Conservation (phyloP, 2,329 filamentous ascomycete species). For the Colletotrichum cereale region DNA sequence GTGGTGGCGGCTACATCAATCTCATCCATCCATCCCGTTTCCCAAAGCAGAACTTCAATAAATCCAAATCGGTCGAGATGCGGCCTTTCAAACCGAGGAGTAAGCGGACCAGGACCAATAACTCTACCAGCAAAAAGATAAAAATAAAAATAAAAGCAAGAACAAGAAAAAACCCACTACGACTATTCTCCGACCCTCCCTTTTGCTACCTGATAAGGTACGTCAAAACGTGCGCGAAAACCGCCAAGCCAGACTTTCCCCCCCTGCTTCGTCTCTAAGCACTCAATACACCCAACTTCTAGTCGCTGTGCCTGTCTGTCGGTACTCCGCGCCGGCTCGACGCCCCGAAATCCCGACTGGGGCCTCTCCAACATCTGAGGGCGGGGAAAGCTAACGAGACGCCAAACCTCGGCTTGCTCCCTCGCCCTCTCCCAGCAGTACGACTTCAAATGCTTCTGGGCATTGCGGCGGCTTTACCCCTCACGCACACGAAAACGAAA, state of each 20-base stretch:
- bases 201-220: neutral
- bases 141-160: neutral
- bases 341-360: slow-evolving; percentile 35
- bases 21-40: neutral
- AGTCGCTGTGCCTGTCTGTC: slow-evolving; percentile 15
- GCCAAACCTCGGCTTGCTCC: slow-evolving; percentile 14
- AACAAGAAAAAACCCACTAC: neutral
- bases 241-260: slow-evolving; percentile 5
- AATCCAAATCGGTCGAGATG: neutral
- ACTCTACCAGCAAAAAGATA: slow-evolving; percentile 3
- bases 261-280: neutral
- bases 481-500: neutral
- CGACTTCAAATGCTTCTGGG: slow-evolving; percentile 1
- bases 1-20: neutral
- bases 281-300: neutral
- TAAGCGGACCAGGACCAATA: neutral
- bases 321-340: slow-evolving; percentile 33
- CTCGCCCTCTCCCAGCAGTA: neutral
- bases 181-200: slow-evolving; percentile 15
- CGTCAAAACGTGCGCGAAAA: neutral
- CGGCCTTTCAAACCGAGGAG: neutral
- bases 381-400: slow-evolving; percentile 24
- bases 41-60: neutral
- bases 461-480: slow-evolving; percentile 1
- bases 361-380: slow-evolving; percentile 1